Conservation (phyloP, 2,329 filamentous ascomycete species). For the Colletotrichum sp. region DNA sequence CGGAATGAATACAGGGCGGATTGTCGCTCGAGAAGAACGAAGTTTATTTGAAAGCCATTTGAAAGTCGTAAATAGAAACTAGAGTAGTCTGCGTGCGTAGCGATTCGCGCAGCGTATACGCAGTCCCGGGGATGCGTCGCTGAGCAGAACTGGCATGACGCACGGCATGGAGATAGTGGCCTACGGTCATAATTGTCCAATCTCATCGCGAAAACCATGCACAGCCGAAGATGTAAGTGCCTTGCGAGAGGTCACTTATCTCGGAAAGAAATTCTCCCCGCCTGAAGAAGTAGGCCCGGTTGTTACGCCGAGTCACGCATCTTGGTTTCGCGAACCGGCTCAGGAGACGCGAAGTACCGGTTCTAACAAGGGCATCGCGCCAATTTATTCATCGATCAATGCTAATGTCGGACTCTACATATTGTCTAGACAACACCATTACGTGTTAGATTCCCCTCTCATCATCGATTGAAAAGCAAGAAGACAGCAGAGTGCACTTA, state of each 20-base stretch:
- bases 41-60: background rate
- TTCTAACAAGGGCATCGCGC: background rate
- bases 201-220: background rate
- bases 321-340: background rate
- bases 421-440: background rate
- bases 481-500: background rate
- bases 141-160: background rate
- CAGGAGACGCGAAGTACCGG: background rate
- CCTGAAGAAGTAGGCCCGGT: background rate
- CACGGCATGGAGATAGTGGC: background rate
- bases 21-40: too few relatives aligned
- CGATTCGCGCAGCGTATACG: background rate
- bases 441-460: background rate
- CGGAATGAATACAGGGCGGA: too few relatives aligned
- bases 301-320: background rate
- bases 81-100: background rate
- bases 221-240: background rate
- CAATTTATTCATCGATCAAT: background rate
- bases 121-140: too few relatives aligned
- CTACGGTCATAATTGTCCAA: background rate
- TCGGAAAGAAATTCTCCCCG: background rate
- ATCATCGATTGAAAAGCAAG: background rate
- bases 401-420: fast-evolving
- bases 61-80: background rate
- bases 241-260: background rate